Conservation (phyloP, 2,329 filamentous ascomycete genomes). For the Ceratocystis variospora region DNA sequence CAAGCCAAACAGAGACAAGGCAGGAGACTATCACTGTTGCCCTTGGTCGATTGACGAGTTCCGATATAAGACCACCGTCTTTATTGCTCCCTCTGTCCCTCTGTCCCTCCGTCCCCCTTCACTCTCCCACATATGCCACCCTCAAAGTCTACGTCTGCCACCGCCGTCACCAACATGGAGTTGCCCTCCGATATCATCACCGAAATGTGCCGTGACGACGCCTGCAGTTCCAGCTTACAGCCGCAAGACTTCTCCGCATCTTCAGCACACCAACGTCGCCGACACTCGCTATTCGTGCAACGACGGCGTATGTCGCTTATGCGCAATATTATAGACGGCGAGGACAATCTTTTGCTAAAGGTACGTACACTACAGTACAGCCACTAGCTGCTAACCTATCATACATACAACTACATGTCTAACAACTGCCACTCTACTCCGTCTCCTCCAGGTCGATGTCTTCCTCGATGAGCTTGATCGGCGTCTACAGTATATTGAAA, state of each 20-base stretch:
- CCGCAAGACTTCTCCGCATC: slow-evolving; percentile 5
- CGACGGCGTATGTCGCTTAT: slow-evolving; percentile 43
- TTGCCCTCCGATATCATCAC: slow-evolving; percentile 10
- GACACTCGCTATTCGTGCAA: slow-evolving; percentile 15
- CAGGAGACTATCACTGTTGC: too few species aligned
- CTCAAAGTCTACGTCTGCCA: neutral
- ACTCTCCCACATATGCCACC: neutral
- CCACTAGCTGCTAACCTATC: neutral
- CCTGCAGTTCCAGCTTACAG: slow-evolving; percentile 15
- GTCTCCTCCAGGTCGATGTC: slow-evolving; percentile 47
- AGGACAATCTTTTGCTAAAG: slow-evolving; percentile 48
- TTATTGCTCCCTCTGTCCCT: neutral
- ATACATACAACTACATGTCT: neutral
- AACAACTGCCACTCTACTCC: neutral
- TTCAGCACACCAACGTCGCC: slow-evolving; percentile 12
- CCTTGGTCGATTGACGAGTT: neutral
- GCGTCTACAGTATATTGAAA: slow-evolving; percentile 76
- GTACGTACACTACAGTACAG: slow-evolving; percentile 23
- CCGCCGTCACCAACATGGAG: slow-evolving; percentile 7
- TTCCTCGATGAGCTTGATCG: slow-evolving; percentile 78
- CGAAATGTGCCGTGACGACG: slow-evolving; percentile 12
- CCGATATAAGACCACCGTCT: neutral
- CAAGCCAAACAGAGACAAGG: too few species aligned
- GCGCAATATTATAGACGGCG: slow-evolving; percentile 46
- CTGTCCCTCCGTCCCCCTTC: too few species aligned